phyloP scores from a whole-genome alignment of 2,329 filamentous ascomycete genomes.

The Penicillium italicum region DNA sequence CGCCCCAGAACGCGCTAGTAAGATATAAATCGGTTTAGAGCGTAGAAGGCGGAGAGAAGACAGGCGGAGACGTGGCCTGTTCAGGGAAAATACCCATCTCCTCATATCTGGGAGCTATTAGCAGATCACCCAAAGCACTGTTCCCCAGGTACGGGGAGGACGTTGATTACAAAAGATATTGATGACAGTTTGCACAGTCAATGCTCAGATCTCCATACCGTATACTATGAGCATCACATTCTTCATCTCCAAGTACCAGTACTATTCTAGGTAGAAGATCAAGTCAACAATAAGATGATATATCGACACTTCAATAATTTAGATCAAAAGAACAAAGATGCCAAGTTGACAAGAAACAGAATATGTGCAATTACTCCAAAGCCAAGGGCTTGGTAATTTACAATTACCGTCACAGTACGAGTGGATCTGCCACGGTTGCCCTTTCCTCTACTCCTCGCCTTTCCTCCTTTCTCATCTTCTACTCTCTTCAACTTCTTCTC shows the following conservation, averaged over 20 bases:
- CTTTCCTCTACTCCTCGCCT: constrained; percentile 18
- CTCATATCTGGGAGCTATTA: not conserved
- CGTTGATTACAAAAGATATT: not conserved
- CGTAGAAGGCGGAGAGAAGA: constrained; percentile 3
- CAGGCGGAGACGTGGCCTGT: constrained; percentile 27
- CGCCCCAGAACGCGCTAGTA: constrained; percentile 7
- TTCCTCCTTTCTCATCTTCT: constrained; percentile 17
- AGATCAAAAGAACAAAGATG: not conserved
- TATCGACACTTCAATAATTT: not conserved
- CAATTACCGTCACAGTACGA: constrained; percentile 15
- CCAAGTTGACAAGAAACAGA: not conserved
- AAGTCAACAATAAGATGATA: not conserved
- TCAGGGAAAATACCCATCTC: constrained; percentile 2
- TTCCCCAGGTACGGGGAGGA: not conserved
- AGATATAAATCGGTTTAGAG: constrained; percentile 8
- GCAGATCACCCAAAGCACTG: not conserved
- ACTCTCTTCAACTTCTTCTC: constrained; percentile 12
- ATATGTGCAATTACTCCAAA: not conserved
- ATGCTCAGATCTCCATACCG: not conserved
- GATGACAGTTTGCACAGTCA: not conserved
- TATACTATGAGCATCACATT: not conserved
- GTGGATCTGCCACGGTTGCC: constrained; percentile 21
- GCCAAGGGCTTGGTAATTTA: constrained; percentile 6
- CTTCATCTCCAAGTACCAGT: not conserved
- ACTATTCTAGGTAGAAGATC: not conserved